Percentiles rank a stretch among this genome's conserved stretches.
phyloP scores from a whole-genome alignment of 164 flowering plant genomes.

The Tetracentron sinense region DNA sequence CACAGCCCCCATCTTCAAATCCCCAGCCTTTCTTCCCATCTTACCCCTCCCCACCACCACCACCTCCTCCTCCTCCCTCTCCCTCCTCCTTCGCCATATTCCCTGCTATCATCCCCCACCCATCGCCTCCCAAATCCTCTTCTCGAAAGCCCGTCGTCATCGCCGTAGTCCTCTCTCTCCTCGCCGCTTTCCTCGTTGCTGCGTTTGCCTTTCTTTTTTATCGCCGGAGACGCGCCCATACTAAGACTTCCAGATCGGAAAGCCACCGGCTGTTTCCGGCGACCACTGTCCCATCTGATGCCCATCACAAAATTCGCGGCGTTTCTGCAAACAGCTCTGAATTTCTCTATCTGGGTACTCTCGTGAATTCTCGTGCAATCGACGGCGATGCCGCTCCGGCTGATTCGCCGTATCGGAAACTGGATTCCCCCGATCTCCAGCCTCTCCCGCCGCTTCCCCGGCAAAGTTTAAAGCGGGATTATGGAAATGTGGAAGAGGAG shows the following conservation, averaged over 20 bases:
- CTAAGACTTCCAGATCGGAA: background rate
- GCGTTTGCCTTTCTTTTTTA: conserved; percentile 5
- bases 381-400: conserved; percentile 6
- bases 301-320: conserved; percentile 1
- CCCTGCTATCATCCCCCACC: conserved; percentile 42
- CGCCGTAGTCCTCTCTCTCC: conserved; percentile 22
- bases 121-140: conserved; percentile 17
- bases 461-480: conserved; percentile 4
- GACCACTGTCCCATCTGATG: background rate
- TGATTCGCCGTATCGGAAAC: conserved; percentile 20
- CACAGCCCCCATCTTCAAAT: conserved; percentile 14
- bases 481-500: conserved; percentile 16
- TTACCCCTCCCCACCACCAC: conserved; percentile 35
- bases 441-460: conserved; percentile 42
- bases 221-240: conserved; percentile 11
- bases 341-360: conserved; percentile 44
- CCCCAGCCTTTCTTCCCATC: conserved; percentile 39
- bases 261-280: background rate
- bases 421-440: conserved; percentile 41
- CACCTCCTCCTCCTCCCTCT: conserved; percentile 26
- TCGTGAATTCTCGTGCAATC: conserved; percentile 20
- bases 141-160: conserved; percentile 18
- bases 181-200: conserved; percentile 18
- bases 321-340: conserved; percentile 30
- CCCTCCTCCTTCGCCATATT: conserved; percentile 63